Conservation (phyloP, 495 filamentous ascomycete species). For the Penicillium dipodomyicola region DNA sequence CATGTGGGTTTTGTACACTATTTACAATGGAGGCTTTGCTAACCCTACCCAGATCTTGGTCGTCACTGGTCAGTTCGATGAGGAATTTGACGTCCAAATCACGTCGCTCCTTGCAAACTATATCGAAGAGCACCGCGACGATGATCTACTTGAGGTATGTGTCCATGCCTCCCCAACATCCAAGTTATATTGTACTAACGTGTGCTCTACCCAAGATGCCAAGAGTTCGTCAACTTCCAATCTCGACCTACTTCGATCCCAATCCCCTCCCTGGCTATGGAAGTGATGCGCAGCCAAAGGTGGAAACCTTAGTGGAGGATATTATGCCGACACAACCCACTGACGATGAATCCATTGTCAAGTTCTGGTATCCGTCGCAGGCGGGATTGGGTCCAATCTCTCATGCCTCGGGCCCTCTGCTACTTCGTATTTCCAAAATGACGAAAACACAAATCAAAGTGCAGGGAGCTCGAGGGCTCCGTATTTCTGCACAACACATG, state of each 20-base stretch:
- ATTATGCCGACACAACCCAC: neutral
- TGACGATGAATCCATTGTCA: neutral
- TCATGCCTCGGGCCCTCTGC: neutral
- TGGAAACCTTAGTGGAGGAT: neutral
- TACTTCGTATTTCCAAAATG: neutral
- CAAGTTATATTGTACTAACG: neutral
- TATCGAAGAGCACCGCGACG: slow-evolving; percentile 24
- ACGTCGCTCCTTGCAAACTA: slow-evolving; percentile 15
- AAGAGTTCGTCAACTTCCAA: neutral
- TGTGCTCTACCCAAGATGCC: neutral
- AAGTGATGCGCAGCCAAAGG: neutral
- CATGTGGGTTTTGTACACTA: neutral
- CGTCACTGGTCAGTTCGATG: neutral
- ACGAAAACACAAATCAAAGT: slow-evolving; percentile 1
- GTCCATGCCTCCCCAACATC: neutral
- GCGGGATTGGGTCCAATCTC: neutral
- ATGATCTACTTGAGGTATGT: slow-evolving; percentile 31
- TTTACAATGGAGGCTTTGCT: neutral
- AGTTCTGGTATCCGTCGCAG: neutral
- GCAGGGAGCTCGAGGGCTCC: neutral
- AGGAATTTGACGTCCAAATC: slow-evolving; percentile 3
- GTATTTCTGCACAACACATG: neutral
- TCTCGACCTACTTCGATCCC: neutral
- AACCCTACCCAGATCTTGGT: neutral
- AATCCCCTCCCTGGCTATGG: neutral